Evolutionary conservation across 352 stramenopile genomes (phyloP).

Genomic region (Phytophthora syringae): DNA sequence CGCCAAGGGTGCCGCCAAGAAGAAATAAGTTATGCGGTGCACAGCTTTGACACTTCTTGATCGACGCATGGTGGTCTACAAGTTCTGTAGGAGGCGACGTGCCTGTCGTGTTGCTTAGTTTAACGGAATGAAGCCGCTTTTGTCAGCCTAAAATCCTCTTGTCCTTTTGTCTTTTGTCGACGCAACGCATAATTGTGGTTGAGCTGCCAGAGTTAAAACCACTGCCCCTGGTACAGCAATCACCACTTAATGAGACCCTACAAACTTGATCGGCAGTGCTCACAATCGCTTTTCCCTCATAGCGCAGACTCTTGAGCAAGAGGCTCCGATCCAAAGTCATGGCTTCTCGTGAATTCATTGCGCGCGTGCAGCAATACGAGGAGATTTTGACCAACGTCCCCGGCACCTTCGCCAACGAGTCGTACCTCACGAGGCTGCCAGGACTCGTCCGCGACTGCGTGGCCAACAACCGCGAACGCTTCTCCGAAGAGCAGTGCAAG

Average conservation of each 20-base stretch:
- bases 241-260: slow-evolving; percentile 1
- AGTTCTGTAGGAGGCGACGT: slow-evolving; percentile 16
- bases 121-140: slow-evolving; percentile 26
- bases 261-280: slow-evolving; percentile 7
- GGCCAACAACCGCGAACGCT: slow-evolving; percentile 47
- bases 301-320: background rate
- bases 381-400: slow-evolving; percentile 53
- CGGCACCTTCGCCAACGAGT: slow-evolving; percentile 73
- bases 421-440: slow-evolving; percentile 63
- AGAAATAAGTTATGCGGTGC: slow-evolving; percentile 87
- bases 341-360: slow-evolving; percentile 45
- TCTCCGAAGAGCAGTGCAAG: slow-evolving; percentile 43
- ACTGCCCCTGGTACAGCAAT: too few relatives aligned
- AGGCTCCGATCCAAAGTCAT: too few relatives aligned
- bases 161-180: too few relatives aligned
- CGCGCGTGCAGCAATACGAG: slow-evolving; percentile 41
- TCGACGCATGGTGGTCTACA: slow-evolving; percentile 7
- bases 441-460: slow-evolving; percentile 65
- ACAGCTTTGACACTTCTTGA: slow-evolving; percentile 37
- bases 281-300: slow-evolving; percentile 23
- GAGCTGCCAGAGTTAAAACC: too few relatives aligned
- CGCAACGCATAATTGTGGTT: too few relatives aligned
- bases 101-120: slow-evolving; percentile 4
- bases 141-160: slow-evolving; percentile 4
- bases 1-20: slow-evolving; percentile 15